A percentile compares a stretch with the other conserved stretches of the same genome.
phyloP scores from a whole-genome alignment of 495 filamentous ascomycete genomes.

The Podospora pseudocomata region DNA sequence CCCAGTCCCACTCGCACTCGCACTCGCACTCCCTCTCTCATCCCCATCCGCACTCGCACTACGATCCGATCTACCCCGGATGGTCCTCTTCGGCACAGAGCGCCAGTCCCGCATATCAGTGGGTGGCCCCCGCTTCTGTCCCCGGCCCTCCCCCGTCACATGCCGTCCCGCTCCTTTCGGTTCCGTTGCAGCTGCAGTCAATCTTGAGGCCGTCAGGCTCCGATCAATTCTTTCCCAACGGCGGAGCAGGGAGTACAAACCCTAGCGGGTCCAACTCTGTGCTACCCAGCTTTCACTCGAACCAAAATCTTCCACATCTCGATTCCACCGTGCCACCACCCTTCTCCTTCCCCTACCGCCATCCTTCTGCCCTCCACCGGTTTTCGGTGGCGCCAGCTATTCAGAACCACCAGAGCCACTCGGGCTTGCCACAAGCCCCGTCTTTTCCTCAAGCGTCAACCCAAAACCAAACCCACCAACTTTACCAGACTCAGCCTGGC shows the following conservation, averaged over 20 bases:
- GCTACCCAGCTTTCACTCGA: background rate
- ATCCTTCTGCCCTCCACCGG: background rate
- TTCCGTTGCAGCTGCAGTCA: background rate
- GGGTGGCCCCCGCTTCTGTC: background rate
- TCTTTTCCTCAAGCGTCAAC: conserved; percentile 6
- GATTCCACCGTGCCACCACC: background rate
- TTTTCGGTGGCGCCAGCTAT: background rate
- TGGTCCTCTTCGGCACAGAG: background rate
- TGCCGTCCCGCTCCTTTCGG: background rate
- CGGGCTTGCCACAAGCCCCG: background rate
- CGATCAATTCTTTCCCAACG: background rate
- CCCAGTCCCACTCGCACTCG: background rate
- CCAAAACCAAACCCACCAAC: conserved; percentile 2
- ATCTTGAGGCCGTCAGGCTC: background rate
- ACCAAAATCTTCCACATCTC: background rate
- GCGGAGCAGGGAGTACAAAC: background rate
- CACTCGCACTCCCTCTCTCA: conserved; percentile 4
- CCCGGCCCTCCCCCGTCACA: background rate
- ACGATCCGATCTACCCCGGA: conserved; percentile 3
- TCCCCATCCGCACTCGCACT: conserved; percentile 9
- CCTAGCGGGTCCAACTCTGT: background rate
- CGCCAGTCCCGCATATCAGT: background rate
- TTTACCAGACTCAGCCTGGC: background rate
- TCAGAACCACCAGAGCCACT: conserved; percentile 1
- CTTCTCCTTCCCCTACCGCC: background rate